Evolutionary conservation across 495 filamentous ascomycete genomes (phyloP).

Genomic region (Penicillium cosmopolitanum): DNA sequence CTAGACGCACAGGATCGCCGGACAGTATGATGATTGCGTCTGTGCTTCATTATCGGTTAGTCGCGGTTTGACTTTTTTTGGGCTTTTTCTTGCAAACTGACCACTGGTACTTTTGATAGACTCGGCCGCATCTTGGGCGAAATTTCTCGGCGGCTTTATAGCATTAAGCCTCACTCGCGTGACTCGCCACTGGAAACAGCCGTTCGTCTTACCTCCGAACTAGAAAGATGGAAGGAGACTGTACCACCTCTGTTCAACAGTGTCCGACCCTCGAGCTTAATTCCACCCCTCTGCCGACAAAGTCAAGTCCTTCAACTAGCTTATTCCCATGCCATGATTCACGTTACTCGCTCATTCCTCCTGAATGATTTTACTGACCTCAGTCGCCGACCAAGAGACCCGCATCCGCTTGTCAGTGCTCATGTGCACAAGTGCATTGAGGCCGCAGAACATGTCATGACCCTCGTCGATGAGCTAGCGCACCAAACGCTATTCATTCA

Average conservation of each 20-base stretch:
- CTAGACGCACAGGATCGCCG: constrained; percentile 33
- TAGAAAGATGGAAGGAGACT: constrained; percentile 44
- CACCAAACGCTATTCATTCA: constrained; percentile 43
- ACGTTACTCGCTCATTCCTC: constrained; percentile 60
- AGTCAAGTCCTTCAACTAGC: constrained; percentile 57
- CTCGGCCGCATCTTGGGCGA: constrained; percentile 48
- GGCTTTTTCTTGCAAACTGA: not conserved
- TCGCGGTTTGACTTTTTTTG: not conserved
- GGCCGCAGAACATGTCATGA: constrained; percentile 48
- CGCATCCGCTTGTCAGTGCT: constrained; percentile 35
- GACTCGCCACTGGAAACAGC: constrained; percentile 45
- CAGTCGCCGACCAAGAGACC: constrained; percentile 37
- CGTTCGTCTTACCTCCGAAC: constrained; percentile 38
- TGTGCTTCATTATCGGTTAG: constrained; percentile 48
- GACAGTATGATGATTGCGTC: constrained; percentile 55
- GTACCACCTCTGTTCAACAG: constrained; percentile 51
- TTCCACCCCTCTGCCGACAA: constrained; percentile 57
- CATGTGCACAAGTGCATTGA: constrained; percentile 48
- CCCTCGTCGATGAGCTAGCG: constrained; percentile 40
- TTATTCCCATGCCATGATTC: constrained; percentile 57
- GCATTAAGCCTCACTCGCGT: constrained; percentile 44
- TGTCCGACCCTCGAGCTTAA: constrained; percentile 49
- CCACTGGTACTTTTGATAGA: constrained; percentile 25
- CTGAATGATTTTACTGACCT: constrained; percentile 55
- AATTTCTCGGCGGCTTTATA: constrained; percentile 54